Conservation (phyloP, 1,139 yeast species). For the Geotrichum fermentans region DNA sequence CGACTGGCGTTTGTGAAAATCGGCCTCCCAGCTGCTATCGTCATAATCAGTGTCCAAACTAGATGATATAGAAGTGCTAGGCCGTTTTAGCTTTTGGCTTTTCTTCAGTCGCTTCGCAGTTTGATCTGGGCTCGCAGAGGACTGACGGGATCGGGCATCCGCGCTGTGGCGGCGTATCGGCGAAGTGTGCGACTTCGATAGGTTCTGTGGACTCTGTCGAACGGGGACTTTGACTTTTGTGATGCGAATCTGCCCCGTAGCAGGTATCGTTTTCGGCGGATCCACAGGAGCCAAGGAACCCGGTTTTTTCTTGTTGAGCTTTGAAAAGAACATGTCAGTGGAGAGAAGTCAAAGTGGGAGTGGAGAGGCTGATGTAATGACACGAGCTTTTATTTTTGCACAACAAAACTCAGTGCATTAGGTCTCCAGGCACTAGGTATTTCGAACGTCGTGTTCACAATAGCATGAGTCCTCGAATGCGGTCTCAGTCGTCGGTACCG, state of each 20-base stretch:
- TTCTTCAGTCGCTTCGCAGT: background rate
- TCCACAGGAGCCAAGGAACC: background rate
- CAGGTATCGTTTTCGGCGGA: background rate
- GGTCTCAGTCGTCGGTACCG: background rate
- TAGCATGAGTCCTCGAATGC: background rate
- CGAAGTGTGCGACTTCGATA: background rate
- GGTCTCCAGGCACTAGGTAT: too few relatives aligned
- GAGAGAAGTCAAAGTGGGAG: background rate
- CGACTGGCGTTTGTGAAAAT: conserved; percentile 7
- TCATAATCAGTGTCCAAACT: conserved; percentile 14
- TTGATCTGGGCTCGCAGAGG: background rate
- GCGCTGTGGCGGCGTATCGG: too few relatives aligned
- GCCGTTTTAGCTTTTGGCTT: conserved; percentile 8
- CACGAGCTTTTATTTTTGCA: too few relatives aligned
- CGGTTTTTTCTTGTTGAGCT: conserved; percentile 5
- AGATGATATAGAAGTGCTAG: conserved; percentile 13
- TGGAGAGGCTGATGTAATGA: conserved; percentile 3
- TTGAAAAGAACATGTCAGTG: conserved; percentile 14
- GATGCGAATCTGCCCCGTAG: conserved; percentile 10
- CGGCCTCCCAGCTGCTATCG: conserved; percentile 17
- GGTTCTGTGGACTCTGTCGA: conserved; percentile 1
- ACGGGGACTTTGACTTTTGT: conserved; percentile 13
- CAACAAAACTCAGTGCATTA: too few relatives aligned
- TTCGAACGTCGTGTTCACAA: too few relatives aligned
- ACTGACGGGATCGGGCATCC: too few relatives aligned